Percentiles rank a stretch among this genome's conserved stretches.
Evolutionary conservation across 805 yeast species (phyloP).

Genomic region (Ascoidea rubescens): DNA sequence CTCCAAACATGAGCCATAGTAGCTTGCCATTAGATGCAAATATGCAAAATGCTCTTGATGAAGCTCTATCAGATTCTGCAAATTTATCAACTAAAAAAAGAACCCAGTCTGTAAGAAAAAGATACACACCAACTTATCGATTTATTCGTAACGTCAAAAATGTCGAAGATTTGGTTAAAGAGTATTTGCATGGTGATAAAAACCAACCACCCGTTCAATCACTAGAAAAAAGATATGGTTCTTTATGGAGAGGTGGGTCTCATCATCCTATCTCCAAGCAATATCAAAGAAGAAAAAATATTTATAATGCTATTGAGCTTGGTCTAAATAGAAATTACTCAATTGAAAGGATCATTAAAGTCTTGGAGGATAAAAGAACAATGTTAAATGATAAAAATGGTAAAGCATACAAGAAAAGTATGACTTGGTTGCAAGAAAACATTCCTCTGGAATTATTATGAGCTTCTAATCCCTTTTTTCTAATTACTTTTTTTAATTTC

Average conservation of each 20-base stretch:
- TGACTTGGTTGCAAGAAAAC: background rate
- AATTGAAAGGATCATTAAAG: constrained; percentile 27
- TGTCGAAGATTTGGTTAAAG: background rate
- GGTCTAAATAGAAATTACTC: constrained; percentile 31
- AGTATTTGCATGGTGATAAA: background rate
- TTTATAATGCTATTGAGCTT: constrained; percentile 39
- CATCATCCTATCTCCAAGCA: constrained; percentile 37
- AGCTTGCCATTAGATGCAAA: background rate
- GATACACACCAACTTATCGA: background rate
- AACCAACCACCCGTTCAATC: background rate
- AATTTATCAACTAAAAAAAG: background rate
- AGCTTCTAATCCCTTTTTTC: too few relatives aligned
- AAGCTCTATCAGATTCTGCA: background rate
- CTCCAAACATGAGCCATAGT: background rate
- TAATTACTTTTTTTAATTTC: background rate
- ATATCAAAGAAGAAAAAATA: constrained; percentile 36
- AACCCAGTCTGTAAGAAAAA: background rate
- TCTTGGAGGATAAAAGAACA: constrained; percentile 30
- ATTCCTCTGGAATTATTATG: background rate
- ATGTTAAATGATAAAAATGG: constrained; percentile 25
- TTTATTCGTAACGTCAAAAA: background rate
- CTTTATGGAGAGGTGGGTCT: constrained; percentile 33
- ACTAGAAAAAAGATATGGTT: constrained; percentile 1
- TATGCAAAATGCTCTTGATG: background rate
- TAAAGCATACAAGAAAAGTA: constrained; percentile 16